These are phyloP conservation scores for Venturia pyrina DNA, from an alignment of 2,329 filamentous ascomycete genomes.

Conservation along the genomic window DNA sequence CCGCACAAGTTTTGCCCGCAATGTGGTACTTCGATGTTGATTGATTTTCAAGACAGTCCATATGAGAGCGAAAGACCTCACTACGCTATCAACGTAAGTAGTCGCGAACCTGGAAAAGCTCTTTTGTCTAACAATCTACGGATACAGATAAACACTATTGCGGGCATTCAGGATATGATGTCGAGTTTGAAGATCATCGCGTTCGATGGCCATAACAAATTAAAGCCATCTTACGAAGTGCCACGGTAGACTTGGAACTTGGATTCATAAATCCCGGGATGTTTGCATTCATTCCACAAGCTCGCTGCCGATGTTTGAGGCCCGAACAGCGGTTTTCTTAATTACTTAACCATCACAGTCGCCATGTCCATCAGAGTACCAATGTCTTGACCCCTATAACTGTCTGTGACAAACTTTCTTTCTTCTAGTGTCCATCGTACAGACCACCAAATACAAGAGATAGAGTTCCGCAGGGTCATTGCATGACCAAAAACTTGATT, in stretches of 20 bases:
- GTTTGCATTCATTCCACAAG: not conserved
- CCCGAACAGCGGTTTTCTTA: no score
- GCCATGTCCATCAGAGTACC: no score
- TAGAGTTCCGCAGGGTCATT: no score
- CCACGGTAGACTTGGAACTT: not conserved
- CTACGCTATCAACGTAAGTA: not conserved
- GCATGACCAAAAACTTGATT: no score
- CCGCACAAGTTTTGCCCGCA: slow-evolving; percentile 19
- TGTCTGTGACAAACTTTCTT: no score
- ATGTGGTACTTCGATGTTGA: slow-evolving; percentile 18
- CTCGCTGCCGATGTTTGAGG: not conserved
- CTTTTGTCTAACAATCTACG: not conserved
- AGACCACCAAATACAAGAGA: no score
- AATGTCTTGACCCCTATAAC: no score
- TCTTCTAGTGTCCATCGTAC: no score
- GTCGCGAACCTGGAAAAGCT: no score
- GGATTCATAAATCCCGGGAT: not conserved
- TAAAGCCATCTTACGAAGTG: not conserved
- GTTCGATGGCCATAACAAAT: not conserved
- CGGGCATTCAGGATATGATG: not conserved
- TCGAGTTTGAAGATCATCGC: not conserved
- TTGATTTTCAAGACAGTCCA: slow-evolving; percentile 16
- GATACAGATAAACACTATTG: not conserved
- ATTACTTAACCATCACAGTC: no score
- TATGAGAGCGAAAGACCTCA: not conserved